A percentile compares a stretch with the other conserved stretches of the same genome.
Conservation (phyloP, 192 early-diverging fungal species). For the Coemansia sp. region DNA sequence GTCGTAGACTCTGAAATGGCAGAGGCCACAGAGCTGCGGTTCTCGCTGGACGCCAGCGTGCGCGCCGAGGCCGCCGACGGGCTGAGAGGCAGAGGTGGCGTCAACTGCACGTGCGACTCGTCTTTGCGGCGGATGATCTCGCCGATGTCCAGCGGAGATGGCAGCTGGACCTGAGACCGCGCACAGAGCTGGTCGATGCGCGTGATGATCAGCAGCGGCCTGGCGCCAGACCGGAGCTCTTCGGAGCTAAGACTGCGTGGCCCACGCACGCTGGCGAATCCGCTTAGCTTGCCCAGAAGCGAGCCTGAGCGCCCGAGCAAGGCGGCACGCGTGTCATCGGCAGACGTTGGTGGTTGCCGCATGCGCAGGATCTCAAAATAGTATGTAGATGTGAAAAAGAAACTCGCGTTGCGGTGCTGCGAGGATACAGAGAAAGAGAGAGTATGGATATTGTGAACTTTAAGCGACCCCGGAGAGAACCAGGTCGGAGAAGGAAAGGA, state of each 20-base stretch:
- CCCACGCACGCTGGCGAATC: background rate
- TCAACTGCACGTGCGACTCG: background rate
- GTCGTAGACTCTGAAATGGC: background rate
- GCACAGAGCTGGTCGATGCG: constrained; percentile 17
- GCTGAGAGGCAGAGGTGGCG: constrained; percentile 6
- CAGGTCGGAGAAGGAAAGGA: background rate
- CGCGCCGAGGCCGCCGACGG: constrained; percentile 3
- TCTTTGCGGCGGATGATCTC: constrained; percentile 35
- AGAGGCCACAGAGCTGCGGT: constrained; percentile 1
- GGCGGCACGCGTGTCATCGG: background rate
- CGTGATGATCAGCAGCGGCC: constrained; percentile 13
- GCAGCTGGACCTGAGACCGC: constrained; percentile 6
- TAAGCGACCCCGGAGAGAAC: background rate
- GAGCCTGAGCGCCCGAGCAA: background rate
- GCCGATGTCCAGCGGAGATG: constrained; percentile 27
- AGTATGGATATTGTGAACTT: too few relatives aligned
- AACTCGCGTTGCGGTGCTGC: background rate
- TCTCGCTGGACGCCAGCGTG: constrained; percentile 6
- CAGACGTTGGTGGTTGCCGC: background rate
- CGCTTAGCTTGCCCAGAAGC: constrained; percentile 7
- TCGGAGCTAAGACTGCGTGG: background rate
- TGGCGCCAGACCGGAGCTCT: background rate
- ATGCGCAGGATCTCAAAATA: too few relatives aligned
- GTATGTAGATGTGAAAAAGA: background rate
- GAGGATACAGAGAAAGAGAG: background rate